A percentile compares a stretch with the other conserved stretches of the same genome.
These are phyloP conservation scores for Heliosperma pusillum DNA, from an alignment of 148 eudicot species.

Conservation along the genomic window DNA sequence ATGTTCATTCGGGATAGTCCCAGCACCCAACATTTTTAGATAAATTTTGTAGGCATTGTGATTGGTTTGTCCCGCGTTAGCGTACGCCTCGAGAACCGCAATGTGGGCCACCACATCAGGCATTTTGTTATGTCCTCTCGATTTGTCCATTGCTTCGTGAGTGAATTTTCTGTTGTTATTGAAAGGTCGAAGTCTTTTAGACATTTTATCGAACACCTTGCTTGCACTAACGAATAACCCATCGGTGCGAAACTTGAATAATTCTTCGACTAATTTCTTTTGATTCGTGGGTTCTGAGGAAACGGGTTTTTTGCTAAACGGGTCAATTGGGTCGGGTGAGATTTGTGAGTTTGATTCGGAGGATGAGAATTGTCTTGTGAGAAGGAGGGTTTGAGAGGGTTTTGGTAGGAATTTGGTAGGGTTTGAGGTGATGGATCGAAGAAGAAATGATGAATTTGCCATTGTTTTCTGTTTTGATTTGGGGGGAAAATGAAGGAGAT, in stretches of 20 bases:
- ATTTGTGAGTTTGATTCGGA: not conserved
- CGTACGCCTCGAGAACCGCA: constrained; percentile 11
- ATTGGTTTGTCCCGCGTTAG: not conserved
- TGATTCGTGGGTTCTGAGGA: not conserved
- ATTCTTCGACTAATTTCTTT: not conserved
- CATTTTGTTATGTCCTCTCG: not conserved
- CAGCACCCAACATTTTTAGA: constrained; percentile 6
- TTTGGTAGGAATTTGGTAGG: not conserved
- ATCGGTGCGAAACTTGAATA: not conserved
- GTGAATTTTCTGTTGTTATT: not conserved
- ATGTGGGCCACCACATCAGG: constrained; percentile 12
- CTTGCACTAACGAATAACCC: constrained; percentile 13
- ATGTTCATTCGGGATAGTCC: not conserved
- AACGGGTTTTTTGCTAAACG: not conserved
- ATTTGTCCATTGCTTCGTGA: not conserved
- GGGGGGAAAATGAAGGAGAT: too few relatives aligned
- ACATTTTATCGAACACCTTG: constrained; percentile 8
- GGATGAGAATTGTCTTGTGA: constrained; percentile 9
- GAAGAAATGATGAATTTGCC: constrained; percentile 27
- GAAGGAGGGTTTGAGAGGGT: constrained; percentile 7
- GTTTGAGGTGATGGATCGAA: constrained; percentile 15
- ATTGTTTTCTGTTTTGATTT: not conserved
- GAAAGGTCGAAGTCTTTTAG: not conserved
- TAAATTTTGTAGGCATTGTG: not conserved
- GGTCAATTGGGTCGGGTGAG: constrained; percentile 13